Evolutionary conservation across 2,329 filamentous ascomycete species (phyloP), one percentile per base, ranked within the genome.

Genomic region (Bipolaris victoriae): DNA sequence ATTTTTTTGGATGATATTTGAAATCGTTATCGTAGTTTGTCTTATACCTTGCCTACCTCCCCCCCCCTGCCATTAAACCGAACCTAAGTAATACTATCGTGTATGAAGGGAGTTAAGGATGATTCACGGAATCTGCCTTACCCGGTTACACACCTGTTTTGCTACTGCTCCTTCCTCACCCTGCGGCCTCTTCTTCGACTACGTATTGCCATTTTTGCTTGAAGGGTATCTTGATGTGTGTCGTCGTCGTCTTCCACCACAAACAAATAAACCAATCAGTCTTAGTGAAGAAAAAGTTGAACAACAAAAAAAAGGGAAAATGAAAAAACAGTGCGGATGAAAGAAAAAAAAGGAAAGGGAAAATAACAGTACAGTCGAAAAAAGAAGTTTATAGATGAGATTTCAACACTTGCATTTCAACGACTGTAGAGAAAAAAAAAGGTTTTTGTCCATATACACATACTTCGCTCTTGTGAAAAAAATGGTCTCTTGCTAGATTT

Each of bases 331-430:
- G n/a, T 11, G 49, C 37, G 59, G 15, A 41, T 60, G 58, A 63
- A 55, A 16, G 58, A 16, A 16, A 59, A 59, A 55, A 51, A 59
- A 60, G 54, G 22, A 50, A 58, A 60, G 63, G 62, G 47, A 18
- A 22, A 9, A 60, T 61, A 56, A 16, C 15, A 61, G 37, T 18
- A 16, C 20, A 24, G 22, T 20, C 20, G 18, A n/a, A 24, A 31
- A 31, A 52, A 49, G 43, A 54, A 58, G 49, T 36, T 22, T 7
- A 26, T 62, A 67, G 60, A 69, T 64, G 57, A 67, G 65, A 69
- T 69, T 69, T 26, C 67, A 74, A 74, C 67, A 63, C 69, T 74
- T 72, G 67, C 73, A 73, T 74, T 55, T 71, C 62, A 72, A 70
- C 66, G 67, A 72, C 68, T 73, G 68, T 69, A 69, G 61, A 61